These are phyloP conservation scores for Trichosporon sp. DNA, from an alignment of 1,284 basidiomycete genomes.

Conservation along the genomic window DNA sequence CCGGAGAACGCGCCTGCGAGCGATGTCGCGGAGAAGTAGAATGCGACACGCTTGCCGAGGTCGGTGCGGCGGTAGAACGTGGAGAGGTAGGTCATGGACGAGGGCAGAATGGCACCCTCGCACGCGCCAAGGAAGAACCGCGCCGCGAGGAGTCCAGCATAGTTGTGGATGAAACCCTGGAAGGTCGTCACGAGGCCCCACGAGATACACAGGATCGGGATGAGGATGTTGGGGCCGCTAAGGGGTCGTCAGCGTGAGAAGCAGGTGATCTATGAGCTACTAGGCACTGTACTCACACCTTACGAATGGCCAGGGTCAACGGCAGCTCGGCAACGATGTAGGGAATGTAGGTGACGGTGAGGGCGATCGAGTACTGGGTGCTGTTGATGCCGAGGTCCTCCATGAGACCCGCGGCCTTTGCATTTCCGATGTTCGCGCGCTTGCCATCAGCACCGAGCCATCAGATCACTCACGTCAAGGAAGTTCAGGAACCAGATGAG, in stretches of 20 bases:
- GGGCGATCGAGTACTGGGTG: slow-evolving; percentile 40
- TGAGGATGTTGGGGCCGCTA: slow-evolving; percentile 40
- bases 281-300: slow-evolving; percentile 26
- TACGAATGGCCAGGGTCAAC: slow-evolving; percentile 36
- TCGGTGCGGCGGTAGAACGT: slow-evolving; percentile 62
- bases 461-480: slow-evolving; percentile 51
- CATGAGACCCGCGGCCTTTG: slow-evolving; percentile 62
- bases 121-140: slow-evolving; percentile 67
- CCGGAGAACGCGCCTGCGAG: slow-evolving; percentile 58
- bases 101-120: slow-evolving; percentile 68
- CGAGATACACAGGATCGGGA: slow-evolving; percentile 63
- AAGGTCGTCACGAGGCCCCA: slow-evolving; percentile 66
- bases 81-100: slow-evolving; percentile 57
- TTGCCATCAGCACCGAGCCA: slow-evolving; percentile 12
- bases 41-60: slow-evolving; percentile 60
- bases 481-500: slow-evolving; percentile 57
- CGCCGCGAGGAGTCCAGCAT: slow-evolving; percentile 65
- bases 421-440: slow-evolving; percentile 61
- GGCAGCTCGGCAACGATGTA: slow-evolving; percentile 42
- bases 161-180: slow-evolving; percentile 63
- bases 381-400: slow-evolving; percentile 47
- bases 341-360: slow-evolving; percentile 43
- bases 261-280: too few species aligned
- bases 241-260: too few species aligned
- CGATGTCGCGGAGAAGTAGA: slow-evolving; percentile 62